Base-by-base conservation (phyloP, 2,329 filamentous ascomycete species). In the Teratosphaeria gauchensis region DNA sequence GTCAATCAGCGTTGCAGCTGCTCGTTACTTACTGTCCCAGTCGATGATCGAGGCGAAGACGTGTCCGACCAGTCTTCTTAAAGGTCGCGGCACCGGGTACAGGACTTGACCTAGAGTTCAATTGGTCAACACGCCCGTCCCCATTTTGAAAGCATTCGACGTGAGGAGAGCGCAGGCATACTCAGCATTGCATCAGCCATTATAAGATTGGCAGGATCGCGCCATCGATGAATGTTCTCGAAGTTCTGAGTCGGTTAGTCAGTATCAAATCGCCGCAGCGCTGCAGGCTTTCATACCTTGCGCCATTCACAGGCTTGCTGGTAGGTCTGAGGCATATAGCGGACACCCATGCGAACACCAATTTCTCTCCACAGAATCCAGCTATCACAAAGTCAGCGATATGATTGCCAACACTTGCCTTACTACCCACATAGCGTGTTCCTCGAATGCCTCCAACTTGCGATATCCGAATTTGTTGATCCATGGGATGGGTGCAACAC, bases 401-500 rank as follows among this genome's bases (percentile, higher is more conserved):
- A 8, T 5, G 19, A 19, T 48, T 16, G 42, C n/a, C 16, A 11
- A 8, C 16, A 48, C 9, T 8, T 21, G 42, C 4, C 16, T 48
- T 48, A 8, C 19, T 8, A 48, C 42, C 19, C 9, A 48, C 42
- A 48, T 48, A 9, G 42, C 42, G 19, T 48, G 42, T 21, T 8
- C 42, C 16, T 48, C 42, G 8, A 48, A 48, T n/a, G 42, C 16
- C 42, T 59, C 58, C 46, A 59, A 46, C 35, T 59, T 59, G 4
- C 55, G 58, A 56, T 59, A 59, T 4, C 58, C 58, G 53, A 59
- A 59, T n/a, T 53, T 54, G 51, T 59, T 59, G 51, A 59, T 59
- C 58, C 58, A 59, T 28, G 58, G 58, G 3, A 59, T 55, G 21
- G 58, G 58, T 2, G 58, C 58, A n/a, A 59, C 51, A 33, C 58